phyloP scores from a whole-genome alignment of 2,329 filamentous ascomycete species.

The Simplicillium sp. region DNA sequence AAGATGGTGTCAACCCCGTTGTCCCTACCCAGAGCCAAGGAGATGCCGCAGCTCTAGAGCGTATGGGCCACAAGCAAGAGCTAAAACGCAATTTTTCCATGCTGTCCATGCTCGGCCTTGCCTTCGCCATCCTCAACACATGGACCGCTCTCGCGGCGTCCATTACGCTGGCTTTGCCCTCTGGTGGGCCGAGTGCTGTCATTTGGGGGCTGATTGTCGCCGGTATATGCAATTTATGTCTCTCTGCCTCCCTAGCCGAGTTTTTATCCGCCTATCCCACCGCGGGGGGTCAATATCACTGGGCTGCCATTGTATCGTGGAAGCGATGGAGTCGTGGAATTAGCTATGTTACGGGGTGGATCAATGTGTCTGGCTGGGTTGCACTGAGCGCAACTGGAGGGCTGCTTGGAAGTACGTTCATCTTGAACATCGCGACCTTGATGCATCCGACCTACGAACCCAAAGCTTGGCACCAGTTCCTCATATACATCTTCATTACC shows the following conservation, averaged over 20 bases:
- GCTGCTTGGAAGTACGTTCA: conserved; percentile 56
- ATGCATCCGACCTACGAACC: conserved; percentile 47
- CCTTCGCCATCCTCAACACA: conserved; percentile 39
- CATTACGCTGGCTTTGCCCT: conserved; percentile 46
- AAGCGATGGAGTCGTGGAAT: conserved; percentile 50
- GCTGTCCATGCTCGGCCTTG: conserved; percentile 36
- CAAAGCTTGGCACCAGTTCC: conserved; percentile 61
- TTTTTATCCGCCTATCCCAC: conserved; percentile 57
- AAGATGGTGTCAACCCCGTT: background rate
- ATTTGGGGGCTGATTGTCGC: conserved; percentile 60
- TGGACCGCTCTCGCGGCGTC: conserved; percentile 40
- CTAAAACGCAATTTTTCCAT: conserved; percentile 39
- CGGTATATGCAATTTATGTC: conserved; percentile 59
- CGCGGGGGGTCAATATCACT: conserved; percentile 59
- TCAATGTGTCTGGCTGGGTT: conserved; percentile 64
- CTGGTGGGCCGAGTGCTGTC: conserved; percentile 60
- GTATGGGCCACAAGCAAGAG: conserved; percentile 38
- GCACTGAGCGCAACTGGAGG: conserved; percentile 59
- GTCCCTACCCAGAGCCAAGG: conserved; percentile 5
- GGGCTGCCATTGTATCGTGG: conserved; percentile 58
- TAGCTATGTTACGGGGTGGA: conserved; percentile 66
- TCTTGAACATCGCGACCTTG: conserved; percentile 55
- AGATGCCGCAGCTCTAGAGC: conserved; percentile 29
- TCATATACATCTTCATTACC: conserved; percentile 60
- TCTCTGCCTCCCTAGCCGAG: conserved; percentile 61